These are phyloP conservation scores for Populus hybrid DNA, from an alignment of 441 rosid genomes.

Conservation along the genomic window DNA sequence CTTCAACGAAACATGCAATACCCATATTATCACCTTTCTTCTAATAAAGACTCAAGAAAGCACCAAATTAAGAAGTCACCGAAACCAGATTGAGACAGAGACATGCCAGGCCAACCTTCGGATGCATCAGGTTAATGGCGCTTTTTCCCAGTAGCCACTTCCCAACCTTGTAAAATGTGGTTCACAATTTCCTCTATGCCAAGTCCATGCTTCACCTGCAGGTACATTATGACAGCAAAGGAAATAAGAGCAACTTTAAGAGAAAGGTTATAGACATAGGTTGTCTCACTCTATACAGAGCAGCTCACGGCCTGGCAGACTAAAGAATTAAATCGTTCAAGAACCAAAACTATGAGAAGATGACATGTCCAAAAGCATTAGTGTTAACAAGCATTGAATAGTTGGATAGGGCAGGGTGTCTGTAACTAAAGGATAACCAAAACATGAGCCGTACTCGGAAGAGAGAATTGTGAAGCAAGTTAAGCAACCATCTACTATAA, in stretches of 20 bases:
- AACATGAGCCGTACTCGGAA: too few species aligned
- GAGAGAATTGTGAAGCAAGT: too few species aligned
- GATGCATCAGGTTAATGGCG: conserved; percentile 35
- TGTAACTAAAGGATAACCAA: too few species aligned
- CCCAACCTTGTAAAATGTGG: conserved; percentile 74
- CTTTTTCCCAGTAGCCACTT: conserved; percentile 74
- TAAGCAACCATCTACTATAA: too few species aligned
- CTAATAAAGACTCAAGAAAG: not conserved
- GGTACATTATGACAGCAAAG: not conserved
- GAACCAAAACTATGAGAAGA: not conserved
- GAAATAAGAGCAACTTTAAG: not conserved
- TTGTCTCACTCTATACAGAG: not conserved
- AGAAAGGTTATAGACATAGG: not conserved
- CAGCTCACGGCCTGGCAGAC: not conserved
- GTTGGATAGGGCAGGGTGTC: too few species aligned
- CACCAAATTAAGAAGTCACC: not conserved
- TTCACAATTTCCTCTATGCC: conserved; percentile 81
- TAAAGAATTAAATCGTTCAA: not conserved
- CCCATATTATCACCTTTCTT: not conserved
- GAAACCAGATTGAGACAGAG: not conserved
- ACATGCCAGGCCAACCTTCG: not conserved
- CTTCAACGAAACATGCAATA: too few species aligned
- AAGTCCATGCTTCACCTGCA: conserved; percentile 80
- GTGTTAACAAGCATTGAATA: too few species aligned
- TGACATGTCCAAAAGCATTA: too few species aligned